Conservation (phyloP, 2,329 filamentous ascomycete genomes). For the Xylaria sp. region DNA sequence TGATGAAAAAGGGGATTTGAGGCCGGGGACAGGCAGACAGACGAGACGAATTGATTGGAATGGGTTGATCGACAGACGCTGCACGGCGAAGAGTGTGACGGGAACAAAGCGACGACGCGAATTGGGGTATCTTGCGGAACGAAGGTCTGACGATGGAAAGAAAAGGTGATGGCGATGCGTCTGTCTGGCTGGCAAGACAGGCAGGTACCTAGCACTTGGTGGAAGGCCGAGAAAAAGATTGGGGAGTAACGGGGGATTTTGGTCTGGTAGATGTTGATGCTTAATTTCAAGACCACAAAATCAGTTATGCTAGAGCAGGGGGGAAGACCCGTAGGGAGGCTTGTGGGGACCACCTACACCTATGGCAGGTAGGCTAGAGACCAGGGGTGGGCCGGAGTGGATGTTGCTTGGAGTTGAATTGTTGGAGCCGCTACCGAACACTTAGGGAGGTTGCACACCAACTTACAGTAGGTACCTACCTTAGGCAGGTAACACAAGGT, state of each 20-base stretch:
- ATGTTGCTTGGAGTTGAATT: conserved; percentile 18
- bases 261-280: conserved; percentile 34
- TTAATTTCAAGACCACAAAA: conserved; percentile 38
- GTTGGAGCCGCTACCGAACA: conserved; percentile 24
- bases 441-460: too few relatives aligned
- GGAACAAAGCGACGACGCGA: conserved; percentile 43
- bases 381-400: conserved; percentile 5
- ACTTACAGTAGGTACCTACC: background rate
- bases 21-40: conserved; percentile 31
- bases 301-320: conserved; percentile 33
- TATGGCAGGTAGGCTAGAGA: conserved; percentile 1
- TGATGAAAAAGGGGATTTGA: conserved; percentile 38
- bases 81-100: conserved; percentile 18
- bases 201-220: conserved; percentile 35
- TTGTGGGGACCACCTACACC: background rate
- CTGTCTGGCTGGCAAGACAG: conserved; percentile 18
- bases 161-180: conserved; percentile 36
- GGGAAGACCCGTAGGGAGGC: conserved; percentile 17
- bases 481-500: background rate
- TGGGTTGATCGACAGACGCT: conserved; percentile 34
- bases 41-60: conserved; percentile 26
- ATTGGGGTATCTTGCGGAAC: conserved; percentile 49
- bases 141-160: conserved; percentile 34
- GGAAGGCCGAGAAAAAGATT: conserved; percentile 43
- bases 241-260: conserved; percentile 35